A percentile compares a stretch with the other conserved stretches of the same genome.
phyloP scores from a whole-genome alignment of 495 filamentous ascomycete genomes.

The Cercophora newfieldiana region DNA sequence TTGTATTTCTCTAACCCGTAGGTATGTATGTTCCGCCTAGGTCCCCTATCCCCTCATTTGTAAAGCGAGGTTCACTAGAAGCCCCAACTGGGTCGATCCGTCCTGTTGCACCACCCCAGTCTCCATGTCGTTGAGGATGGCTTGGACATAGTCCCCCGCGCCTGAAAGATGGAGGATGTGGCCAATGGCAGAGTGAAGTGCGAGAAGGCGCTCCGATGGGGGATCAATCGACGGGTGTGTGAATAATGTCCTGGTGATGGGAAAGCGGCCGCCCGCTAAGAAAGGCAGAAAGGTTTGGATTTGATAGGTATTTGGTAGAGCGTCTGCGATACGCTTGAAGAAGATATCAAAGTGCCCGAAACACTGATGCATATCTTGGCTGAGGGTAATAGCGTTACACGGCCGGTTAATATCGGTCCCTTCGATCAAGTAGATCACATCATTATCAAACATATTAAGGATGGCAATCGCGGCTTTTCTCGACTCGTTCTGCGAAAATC shows the following conservation, averaged over 20 bases:
- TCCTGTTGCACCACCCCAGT: background rate
- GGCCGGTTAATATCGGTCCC: background rate
- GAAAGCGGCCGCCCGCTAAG: background rate
- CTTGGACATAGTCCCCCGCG: background rate
- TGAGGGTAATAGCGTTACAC: background rate
- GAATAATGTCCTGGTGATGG: background rate
- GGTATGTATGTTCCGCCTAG: too few relatives aligned
- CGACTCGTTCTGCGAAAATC: background rate
- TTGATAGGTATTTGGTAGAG: background rate
- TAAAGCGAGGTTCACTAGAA: background rate
- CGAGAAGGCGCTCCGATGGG: background rate
- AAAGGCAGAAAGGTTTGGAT: background rate
- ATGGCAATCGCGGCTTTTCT: background rate
- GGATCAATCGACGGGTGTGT: background rate
- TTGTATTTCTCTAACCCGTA: too few relatives aligned
- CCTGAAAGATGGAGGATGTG: background rate
- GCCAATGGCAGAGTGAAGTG: background rate
- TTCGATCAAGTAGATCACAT: background rate
- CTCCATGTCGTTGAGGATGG: background rate
- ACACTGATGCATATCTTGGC: background rate
- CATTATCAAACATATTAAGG: background rate
- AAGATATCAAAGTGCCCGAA: background rate
- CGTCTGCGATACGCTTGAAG: background rate
- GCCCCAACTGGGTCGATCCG: background rate
- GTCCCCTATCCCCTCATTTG: too few relatives aligned